Conservation (phyloP, 345 rosid genomes). For the Acer yangbiense region DNA sequence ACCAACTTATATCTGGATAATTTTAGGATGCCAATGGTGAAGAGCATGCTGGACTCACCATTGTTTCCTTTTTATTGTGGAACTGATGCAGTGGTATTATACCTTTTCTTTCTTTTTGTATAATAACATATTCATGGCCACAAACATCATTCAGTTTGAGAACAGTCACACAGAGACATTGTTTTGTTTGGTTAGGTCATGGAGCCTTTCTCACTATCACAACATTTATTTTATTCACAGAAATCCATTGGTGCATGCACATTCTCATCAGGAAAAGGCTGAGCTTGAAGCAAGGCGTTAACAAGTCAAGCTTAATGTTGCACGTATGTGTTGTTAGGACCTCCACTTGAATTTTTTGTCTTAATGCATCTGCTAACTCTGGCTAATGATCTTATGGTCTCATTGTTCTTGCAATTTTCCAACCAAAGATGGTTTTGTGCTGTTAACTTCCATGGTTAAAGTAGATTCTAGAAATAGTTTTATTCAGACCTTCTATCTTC, state of each 20-base stretch:
- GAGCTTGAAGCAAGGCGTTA: slow-evolving; percentile 87
- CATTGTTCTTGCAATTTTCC: not conserved
- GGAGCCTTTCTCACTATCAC: not conserved
- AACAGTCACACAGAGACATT: not conserved
- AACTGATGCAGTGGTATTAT: not conserved
- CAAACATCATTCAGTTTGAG: not conserved
- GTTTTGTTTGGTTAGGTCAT: not conserved
- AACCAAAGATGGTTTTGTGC: not conserved
- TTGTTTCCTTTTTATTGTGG: not conserved
- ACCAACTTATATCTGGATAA: not conserved
- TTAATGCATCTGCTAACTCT: not conserved
- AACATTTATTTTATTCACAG: not conserved
- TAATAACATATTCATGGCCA: not conserved
- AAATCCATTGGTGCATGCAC: not conserved
- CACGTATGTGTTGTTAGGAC: slow-evolving; percentile 53
- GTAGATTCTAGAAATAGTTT: slow-evolving; percentile 5
- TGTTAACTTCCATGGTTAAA: not conserved
- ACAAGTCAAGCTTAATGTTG: slow-evolving; percentile 75
- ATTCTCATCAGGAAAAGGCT: slow-evolving; percentile 59
- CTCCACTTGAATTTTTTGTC: slow-evolving; percentile 11
- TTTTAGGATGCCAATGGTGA: not conserved
- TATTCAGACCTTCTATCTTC: not conserved
- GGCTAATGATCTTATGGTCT: not conserved
- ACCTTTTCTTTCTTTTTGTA: not conserved
- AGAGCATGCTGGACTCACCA: not conserved